Base-by-base conservation (phyloP, 1,139 yeast species). In the Insectozyma bohioensis region DNA sequence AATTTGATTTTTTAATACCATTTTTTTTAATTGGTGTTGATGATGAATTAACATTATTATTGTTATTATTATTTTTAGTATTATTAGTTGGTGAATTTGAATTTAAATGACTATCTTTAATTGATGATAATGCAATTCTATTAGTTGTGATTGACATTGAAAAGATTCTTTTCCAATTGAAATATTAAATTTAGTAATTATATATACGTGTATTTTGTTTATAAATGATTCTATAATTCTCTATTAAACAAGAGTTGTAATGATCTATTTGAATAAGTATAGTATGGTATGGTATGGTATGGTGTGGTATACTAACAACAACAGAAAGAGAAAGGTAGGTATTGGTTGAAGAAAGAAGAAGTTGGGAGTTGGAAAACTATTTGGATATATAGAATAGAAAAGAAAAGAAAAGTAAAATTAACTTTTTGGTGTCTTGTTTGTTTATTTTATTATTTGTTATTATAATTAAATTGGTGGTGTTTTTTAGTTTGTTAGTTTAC, bases 101-200 rank as follows among this genome's bases (percentile, higher is more conserved):
- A 45, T 63, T 63, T 41, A 61, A 51, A 33, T 52, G 51, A 18
- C 58, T 48, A 38, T 56, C 62, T 39, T 49, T 56, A 38, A 63
- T 51, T 23, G 69, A 63, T 6, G 68, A 68, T 47, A 64, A 61
- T 21, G 68, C 68, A 24, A 60, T 50, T 45, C 69, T 51, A 37
- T 54, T 42, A 24, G 59, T 42, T 20, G 52, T 33, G 24, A 46
- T 24, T 8, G 47, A 39, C 47, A 43, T 43, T 24, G 19, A 8
- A 12, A 16, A 4, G 7, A 6, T 16, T 7, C 13, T n/a, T 24
- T 6, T 15, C 6, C 15, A 20, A 20, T 20, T 20, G 12, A 20
- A 22, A 13, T n/a, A n/a, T n/a, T n/a, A n/a, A n/a, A n/a, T n/a
- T n/a, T n/a, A n/a, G n/a, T n/a, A n/a, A n/a, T n/a, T n/a, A n/a